A percentile compares a stretch with the other conserved stretches of the same genome.
Evolutionary conservation across 1,139 yeast species (phyloP).

Genomic region (Blastobotrys elegans): DNA sequence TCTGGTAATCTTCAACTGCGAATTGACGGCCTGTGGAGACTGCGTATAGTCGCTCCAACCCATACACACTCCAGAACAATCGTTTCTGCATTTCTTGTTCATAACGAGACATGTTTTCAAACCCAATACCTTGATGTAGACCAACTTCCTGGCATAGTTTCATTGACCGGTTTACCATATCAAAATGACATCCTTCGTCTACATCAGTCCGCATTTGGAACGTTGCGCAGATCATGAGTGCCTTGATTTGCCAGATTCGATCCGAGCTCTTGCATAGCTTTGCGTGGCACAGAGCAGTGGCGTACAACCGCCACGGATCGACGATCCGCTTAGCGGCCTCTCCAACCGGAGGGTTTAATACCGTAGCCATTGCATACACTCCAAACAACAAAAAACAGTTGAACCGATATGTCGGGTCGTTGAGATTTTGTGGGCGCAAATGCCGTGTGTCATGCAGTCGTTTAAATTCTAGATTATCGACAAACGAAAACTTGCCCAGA

Average conservation of each 20-base stretch:
- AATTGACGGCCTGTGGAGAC: slow-evolving; percentile 58
- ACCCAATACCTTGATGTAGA: slow-evolving; percentile 22
- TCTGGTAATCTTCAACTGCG: slow-evolving; percentile 42
- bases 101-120: slow-evolving; percentile 24
- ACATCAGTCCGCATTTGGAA: slow-evolving; percentile 53
- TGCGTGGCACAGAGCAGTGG: slow-evolving; percentile 52
- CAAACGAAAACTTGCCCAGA: slow-evolving; percentile 23
- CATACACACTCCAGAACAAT: slow-evolving; percentile 55
- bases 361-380: slow-evolving; percentile 23
- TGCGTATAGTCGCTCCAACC: slow-evolving; percentile 51
- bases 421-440: slow-evolving; percentile 17
- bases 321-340: slow-evolving; percentile 5
- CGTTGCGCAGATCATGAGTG: slow-evolving; percentile 45
- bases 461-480: slow-evolving; percentile 22
- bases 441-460: slow-evolving; percentile 22
- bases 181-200: slow-evolving; percentile 48
- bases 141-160: slow-evolving; percentile 29
- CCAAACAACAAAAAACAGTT: slow-evolving; percentile 24
- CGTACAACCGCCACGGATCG: slow-evolving; percentile 42
- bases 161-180: slow-evolving; percentile 48
- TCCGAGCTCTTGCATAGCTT: slow-evolving; percentile 39
- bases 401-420: slow-evolving; percentile 24
- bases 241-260: slow-evolving; percentile 44
- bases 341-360: slow-evolving; percentile 7
- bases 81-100: slow-evolving; percentile 42